These are phyloP conservation scores for Quercus aquifolioides DNA, from an alignment of 306 rosid genomes.

Conservation along the genomic window DNA sequence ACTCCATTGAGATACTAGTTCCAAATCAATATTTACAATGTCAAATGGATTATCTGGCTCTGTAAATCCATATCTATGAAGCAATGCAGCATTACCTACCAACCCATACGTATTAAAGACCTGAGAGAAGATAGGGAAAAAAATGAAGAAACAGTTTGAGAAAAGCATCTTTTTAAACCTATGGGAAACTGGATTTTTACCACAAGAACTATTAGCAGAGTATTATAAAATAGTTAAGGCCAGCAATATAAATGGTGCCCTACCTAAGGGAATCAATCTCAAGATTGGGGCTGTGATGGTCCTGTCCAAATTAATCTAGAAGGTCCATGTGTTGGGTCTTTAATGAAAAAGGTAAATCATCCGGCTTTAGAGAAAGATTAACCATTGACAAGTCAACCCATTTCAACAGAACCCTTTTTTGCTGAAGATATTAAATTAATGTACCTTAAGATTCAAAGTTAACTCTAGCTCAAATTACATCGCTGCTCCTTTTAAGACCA, in stretches of 20 bases:
- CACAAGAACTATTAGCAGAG: neutral
- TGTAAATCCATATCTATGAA: conserved; percentile 89
- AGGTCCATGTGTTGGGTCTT: neutral
- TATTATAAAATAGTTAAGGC: neutral
- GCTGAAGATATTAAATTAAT: neutral
- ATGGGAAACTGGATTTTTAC: neutral
- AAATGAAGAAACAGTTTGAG: neutral
- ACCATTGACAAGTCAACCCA: neutral
- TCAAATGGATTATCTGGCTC: conserved; percentile 72
- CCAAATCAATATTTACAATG: conserved; percentile 82
- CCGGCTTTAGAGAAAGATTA: neutral
- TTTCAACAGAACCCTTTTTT: neutral
- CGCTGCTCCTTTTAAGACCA: no score
- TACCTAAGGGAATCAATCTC: neutral
- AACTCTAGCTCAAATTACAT: no score
- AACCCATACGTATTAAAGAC: conserved; percentile 85
- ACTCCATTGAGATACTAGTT: conserved; percentile 68
- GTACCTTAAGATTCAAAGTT: no score
- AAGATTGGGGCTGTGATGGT: neutral
- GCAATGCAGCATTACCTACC: conserved; percentile 87
- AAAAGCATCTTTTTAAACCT: neutral
- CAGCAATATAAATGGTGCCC: neutral
- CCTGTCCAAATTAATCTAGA: neutral
- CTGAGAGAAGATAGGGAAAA: conserved; percentile 31
- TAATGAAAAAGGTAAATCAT: neutral